Evolutionary conservation across 2,329 filamentous ascomycete genomes (phyloP), one percentile per base, ranked within the genome.

Genomic region (Diaporthe citri): DNA sequence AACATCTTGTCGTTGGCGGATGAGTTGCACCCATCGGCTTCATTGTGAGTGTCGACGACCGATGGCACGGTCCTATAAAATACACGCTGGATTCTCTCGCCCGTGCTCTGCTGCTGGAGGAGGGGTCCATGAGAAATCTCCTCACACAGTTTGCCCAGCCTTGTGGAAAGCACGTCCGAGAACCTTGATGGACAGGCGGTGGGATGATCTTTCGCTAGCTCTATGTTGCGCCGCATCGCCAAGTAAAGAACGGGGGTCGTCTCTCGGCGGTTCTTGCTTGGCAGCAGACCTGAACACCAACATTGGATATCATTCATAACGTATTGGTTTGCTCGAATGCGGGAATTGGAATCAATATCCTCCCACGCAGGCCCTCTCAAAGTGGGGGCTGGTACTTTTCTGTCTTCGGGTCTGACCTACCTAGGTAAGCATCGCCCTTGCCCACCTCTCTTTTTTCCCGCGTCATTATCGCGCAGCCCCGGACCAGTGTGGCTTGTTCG

Each of bases 361-460:
- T 41, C 64, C 48, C 48, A 55, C 31, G 7, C 22, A 20, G 12
- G 12, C 4, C 34, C 34, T 36, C 31, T 22, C 6, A 41, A 25
- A 69, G 46, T 55, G 64, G 64, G 64, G 64, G 64, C 31, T 67
- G 31, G 62, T 67, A 51, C 43, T 67, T 67, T 67, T 67, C 62
- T 51, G 17, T 36, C 41, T 13, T 22, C 41, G 28, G 62, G 13
- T 2, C 22, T 17, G 3, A 46, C 59, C n/a, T 43, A 17, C 43
- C 43, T 31, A 31, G 31, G 31, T 31, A 31, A 31, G 5, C 31
- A 31, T 31, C 31, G 31, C 31, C 31, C 31, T 31, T 66, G 28
- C 31, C 46, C 31, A 17, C 22, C n/a, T 25, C 46, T 39, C 4
- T 43, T 22, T 28, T 3, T 67, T 39, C 13, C n/a, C 22, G 46